phyloP scores from a whole-genome alignment of 2,329 filamentous ascomycete genomes.

The Aspergillus cejpii region DNA sequence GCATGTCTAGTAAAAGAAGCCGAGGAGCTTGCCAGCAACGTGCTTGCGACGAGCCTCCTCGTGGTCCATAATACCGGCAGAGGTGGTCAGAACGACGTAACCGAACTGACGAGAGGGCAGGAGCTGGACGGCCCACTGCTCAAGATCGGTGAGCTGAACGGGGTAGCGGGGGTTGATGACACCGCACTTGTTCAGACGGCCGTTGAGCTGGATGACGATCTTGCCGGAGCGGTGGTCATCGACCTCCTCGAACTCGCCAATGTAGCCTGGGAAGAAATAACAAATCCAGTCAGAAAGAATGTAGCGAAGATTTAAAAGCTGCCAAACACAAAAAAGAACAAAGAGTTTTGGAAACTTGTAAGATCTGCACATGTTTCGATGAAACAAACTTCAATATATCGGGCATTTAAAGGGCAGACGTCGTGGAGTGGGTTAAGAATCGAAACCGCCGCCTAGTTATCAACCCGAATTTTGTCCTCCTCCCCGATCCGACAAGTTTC shows the following conservation, averaged over 20 bases:
- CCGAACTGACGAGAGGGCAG: constrained; percentile 99
- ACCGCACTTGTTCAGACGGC: constrained; percentile 98
- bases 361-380: constrained; percentile 64
- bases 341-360: constrained; percentile 80
- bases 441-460: constrained; percentile 99
- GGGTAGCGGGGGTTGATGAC: constrained; percentile 99
- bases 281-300: constrained; percentile 59
- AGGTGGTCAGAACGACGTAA: constrained; percentile 98
- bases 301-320: constrained; percentile 95
- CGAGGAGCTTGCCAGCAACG: constrained; percentile 97
- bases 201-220: constrained; percentile 99
- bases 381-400: constrained; percentile 67
- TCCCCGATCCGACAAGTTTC: background rate
- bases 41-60: constrained; percentile 99
- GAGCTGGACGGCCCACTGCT: constrained; percentile 99
- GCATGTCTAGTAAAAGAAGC: constrained; percentile 88
- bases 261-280: constrained; percentile 65
- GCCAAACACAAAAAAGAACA: constrained; percentile 57
- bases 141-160: constrained; percentile 91
- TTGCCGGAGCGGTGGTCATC: constrained; percentile 99
- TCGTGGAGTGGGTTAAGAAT: constrained; percentile 59
- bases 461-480: constrained; percentile 66
- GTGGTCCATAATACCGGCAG: constrained; percentile 99
- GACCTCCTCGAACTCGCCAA: constrained; percentile 98
- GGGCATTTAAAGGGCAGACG: constrained; percentile 99